Conservation (phyloP, 495 filamentous ascomycete species). For the Cercophora samala region DNA sequence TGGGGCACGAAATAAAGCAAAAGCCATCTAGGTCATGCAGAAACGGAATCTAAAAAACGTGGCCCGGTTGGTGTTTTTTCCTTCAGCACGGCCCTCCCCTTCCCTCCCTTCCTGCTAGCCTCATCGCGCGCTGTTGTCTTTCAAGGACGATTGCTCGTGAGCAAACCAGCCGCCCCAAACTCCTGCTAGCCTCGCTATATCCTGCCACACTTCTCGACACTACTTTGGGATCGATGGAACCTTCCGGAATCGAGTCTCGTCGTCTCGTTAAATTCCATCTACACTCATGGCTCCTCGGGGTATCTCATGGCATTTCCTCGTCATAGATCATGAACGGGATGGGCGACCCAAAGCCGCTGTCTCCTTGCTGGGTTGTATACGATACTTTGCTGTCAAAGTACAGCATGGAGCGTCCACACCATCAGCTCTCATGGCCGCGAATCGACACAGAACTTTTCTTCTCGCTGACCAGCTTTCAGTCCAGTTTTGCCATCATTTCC, state of each 20-base stretch:
- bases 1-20: constrained; percentile 35
- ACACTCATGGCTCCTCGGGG: constrained; percentile 23
- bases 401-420: constrained; percentile 26
- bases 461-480: constrained; percentile 56
- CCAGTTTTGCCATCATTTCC: constrained; percentile 96
- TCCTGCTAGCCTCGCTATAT: constrained; percentile 13
- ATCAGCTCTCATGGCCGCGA: constrained; percentile 20
- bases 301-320: constrained; percentile 25
- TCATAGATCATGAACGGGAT: constrained; percentile 31
- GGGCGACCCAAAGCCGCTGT: constrained; percentile 27
- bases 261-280: constrained; percentile 13
- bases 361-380: constrained; percentile 24
- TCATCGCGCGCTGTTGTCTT: constrained; percentile 21
- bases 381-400: constrained; percentile 31
- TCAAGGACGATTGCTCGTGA: constrained; percentile 17
- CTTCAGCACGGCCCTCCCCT: constrained; percentile 23
- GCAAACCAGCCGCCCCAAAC: constrained; percentile 14
- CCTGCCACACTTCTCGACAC: constrained; percentile 20
- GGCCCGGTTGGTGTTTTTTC: constrained; percentile 20
- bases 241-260: constrained; percentile 18
- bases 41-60: constrained; percentile 43
- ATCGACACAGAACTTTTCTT: constrained; percentile 14
- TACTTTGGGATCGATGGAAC: constrained; percentile 19
- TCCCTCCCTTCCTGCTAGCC: constrained; percentile 23
- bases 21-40: constrained; percentile 47